A percentile compares a stretch with the other conserved stretches of the same genome.
These are phyloP conservation scores for Sphaerobolus stellatus DNA, from an alignment of 1,284 basidiomycete species.

Conservation along the genomic window DNA sequence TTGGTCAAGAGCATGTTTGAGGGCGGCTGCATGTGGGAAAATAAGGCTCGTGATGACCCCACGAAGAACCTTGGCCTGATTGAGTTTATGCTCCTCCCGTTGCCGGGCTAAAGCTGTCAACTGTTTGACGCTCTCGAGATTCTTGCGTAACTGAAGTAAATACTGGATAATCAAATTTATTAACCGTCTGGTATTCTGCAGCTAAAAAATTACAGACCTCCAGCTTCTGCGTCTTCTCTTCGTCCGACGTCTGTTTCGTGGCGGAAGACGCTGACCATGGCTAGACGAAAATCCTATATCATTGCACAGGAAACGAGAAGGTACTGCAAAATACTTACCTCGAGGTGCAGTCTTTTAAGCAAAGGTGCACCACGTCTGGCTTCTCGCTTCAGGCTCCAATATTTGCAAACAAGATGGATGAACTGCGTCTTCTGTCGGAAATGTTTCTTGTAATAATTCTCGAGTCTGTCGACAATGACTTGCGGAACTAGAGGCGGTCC, in stretches of 20 bases:
- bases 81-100: conserved; percentile 83
- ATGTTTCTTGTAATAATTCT: conserved; percentile 71
- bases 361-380: conserved; percentile 90
- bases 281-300: conserved; percentile 25
- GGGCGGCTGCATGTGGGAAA: conserved; percentile 61
- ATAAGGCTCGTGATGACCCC: conserved; percentile 64
- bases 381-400: conserved; percentile 97
- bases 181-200: background rate
- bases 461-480: conserved; percentile 72
- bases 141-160: conserved; percentile 69
- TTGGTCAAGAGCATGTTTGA: conserved; percentile 69
- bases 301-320: background rate
- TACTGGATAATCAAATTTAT: conserved; percentile 45
- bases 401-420: conserved; percentile 78
- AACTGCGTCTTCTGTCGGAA: conserved; percentile 80
- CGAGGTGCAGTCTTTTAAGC: conserved; percentile 90
- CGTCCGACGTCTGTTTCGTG: conserved; percentile 69
- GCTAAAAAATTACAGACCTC: conserved; percentile 52
- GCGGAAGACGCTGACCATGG: conserved; percentile 90
- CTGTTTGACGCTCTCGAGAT: conserved; percentile 74
- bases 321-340: conserved; percentile 40
- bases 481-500: conserved; percentile 76
- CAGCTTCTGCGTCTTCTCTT: conserved; percentile 85
- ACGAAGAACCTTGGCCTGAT: conserved; percentile 70
- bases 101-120: conserved; percentile 75